Conservation (phyloP, 352 stramenopile species). For the Globisporangium recalcitrans region DNA sequence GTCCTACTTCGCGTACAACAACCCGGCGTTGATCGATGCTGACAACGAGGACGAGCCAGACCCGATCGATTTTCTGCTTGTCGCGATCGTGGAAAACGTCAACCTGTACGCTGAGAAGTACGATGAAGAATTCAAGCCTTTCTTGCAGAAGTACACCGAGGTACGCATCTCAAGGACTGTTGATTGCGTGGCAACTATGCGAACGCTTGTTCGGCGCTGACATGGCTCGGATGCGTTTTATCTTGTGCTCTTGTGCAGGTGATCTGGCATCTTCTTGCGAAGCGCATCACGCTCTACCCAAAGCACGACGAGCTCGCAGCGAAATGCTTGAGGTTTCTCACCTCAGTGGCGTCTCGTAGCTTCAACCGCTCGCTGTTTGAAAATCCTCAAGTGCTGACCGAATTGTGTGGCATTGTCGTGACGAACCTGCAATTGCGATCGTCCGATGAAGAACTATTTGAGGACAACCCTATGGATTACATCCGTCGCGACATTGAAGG, state of each 20-base stretch:
- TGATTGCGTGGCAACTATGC: neutral
- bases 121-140: constrained; percentile 98
- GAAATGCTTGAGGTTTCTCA: constrained; percentile 97
- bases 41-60: constrained; percentile 91
- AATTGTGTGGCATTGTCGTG: constrained; percentile 98
- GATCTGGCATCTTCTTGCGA: constrained; percentile 75
- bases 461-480: constrained; percentile 98
- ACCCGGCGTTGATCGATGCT: constrained; percentile 86
- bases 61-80: constrained; percentile 91
- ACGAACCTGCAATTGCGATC: constrained; percentile 97
- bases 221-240: neutral
- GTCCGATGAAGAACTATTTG: constrained; percentile 96
- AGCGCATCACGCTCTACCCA: constrained; percentile 64
- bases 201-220: neutral
- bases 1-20: constrained; percentile 93
- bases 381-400: constrained; percentile 59
- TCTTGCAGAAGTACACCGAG: constrained; percentile 92
- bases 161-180: constrained; percentile 5
- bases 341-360: constrained; percentile 91
- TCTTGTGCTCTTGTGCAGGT: constrained; percentile 14
- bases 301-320: constrained; percentile 96
- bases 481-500: constrained; percentile 98
- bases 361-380: constrained; percentile 91
- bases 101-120: constrained; percentile 98
- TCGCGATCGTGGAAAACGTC: constrained; percentile 97